Percentiles rank a stretch among this genome's conserved stretches.
Conservation (phyloP, 2,329 filamentous ascomycete genomes). For the Neurospora crassa region DNA sequence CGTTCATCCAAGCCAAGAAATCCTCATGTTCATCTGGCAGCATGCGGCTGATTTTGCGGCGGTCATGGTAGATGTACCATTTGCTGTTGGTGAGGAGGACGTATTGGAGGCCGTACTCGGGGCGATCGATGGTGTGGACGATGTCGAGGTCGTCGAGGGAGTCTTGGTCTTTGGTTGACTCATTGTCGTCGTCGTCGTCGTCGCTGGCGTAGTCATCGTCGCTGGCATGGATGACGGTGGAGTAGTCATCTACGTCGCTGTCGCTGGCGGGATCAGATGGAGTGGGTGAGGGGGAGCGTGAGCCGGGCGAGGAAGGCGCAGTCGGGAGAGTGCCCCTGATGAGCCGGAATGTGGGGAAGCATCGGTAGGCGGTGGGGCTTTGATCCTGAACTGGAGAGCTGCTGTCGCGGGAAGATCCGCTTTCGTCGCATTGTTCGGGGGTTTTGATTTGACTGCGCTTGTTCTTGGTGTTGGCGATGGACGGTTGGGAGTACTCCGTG, state of each 20-base stretch:
- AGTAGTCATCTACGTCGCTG: not conserved
- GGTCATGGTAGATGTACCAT: not conserved
- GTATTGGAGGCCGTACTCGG: not conserved
- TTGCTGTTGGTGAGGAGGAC: not conserved
- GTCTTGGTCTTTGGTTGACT: not conserved
- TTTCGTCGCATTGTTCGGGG: not conserved
- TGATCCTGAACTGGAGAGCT: fast-evolving
- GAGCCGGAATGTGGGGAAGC: not conserved
- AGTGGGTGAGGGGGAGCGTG: not conserved
- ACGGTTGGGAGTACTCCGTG: not conserved
- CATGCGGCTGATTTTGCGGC: not conserved
- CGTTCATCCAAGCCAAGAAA: not conserved
- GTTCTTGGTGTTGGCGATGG: not conserved
- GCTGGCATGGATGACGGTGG: not conserved
- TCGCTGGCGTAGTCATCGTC: not conserved
- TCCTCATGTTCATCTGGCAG: not conserved
- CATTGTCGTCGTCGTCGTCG: no score
- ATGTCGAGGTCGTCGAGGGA: not conserved
- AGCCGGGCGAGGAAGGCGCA: not conserved
- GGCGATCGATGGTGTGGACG: not conserved
- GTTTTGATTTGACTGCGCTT: not conserved
- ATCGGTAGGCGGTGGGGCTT: not conserved
- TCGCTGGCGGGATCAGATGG: not conserved
- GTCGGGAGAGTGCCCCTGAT: not conserved
- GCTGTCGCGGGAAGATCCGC: not conserved